Conservation (phyloP, 1,284 basidiomycete genomes). For the Vanrija sp. region DNA sequence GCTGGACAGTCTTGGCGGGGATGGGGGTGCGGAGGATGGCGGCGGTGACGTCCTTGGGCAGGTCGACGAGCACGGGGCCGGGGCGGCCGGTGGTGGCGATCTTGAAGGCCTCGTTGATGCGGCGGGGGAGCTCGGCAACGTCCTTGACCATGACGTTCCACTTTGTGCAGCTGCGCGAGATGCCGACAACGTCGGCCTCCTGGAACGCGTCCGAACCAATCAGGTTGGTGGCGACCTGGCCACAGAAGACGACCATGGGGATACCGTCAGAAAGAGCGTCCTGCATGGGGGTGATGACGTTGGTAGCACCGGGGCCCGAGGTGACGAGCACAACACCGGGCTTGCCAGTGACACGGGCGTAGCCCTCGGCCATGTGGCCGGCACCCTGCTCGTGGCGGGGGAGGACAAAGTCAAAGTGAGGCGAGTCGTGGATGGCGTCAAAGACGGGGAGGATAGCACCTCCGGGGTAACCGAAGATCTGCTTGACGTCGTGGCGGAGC, state of each 20-base stretch:
- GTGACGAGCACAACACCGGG: slow-evolving; percentile 98
- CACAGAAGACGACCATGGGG: slow-evolving; percentile 91
- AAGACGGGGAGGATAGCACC: slow-evolving; percentile 98
- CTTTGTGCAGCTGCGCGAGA: slow-evolving; percentile 94
- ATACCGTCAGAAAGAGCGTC: slow-evolving; percentile 94
- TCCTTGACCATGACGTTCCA: slow-evolving; percentile 99
- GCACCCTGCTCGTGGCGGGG: slow-evolving; percentile 97
- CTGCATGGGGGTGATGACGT: slow-evolving; percentile 97
- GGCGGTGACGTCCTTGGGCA: slow-evolving; percentile 97
- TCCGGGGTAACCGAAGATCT: slow-evolving; percentile 97
- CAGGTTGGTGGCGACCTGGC: slow-evolving; percentile 96
- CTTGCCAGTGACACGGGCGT: slow-evolving; percentile 94
- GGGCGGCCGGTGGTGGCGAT: slow-evolving; percentile 95
- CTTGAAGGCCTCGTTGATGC: slow-evolving; percentile 99
- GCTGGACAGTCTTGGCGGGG: slow-evolving; percentile 82
- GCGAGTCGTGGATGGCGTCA: slow-evolving; percentile 96
- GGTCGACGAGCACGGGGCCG: slow-evolving; percentile 93
- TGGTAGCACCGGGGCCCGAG: slow-evolving; percentile 95
- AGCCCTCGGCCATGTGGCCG: slow-evolving; percentile 98
- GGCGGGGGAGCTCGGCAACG: slow-evolving; percentile 85
- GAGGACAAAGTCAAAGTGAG: slow-evolving; percentile 91
- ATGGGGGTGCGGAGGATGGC: slow-evolving; percentile 81
- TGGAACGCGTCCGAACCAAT: slow-evolving; percentile 99
- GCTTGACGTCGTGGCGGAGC: slow-evolving; percentile 92
- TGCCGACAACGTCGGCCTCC: slow-evolving; percentile 94